Base-by-base conservation (phyloP, 176 grass and related monocot genomes). In the Rhipidocladum racemiflorum region DNA sequence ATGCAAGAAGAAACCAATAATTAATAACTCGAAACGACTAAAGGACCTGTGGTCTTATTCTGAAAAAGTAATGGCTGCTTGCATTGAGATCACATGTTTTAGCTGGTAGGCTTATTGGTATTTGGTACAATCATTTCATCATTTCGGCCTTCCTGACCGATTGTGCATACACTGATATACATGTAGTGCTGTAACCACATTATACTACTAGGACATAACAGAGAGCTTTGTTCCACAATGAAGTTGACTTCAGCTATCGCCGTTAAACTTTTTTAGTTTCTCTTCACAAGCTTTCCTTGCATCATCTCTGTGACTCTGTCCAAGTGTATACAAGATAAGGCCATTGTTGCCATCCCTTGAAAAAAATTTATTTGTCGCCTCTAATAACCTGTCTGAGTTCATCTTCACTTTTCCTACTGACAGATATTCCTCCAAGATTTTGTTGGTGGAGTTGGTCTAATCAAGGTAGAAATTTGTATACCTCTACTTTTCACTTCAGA, bases 91-190 rank as follows among this genome's bases (percentile, higher is more conserved):
- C 77, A 85, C 83, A 85, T 85, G 78, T 50, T 67, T 35, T 81
- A 27, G 68, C 45, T 86, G 28, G 45, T 63, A 70, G 44, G 55
- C 36, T 77, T 65, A 57, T 64, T 89, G 71, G 55, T 45, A 60
- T 72, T 64, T 89, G 71, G 55, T 45, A 60, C 77, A 55, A 85
- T 85, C 70, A 89, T 57, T 50, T 63, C 82, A 76, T 75, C 35
- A 61, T 70, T 75, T 75, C 32, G 34, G 62, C 55, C 53, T 30
- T 27, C 27, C 15, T 59, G 27, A 5, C 7, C 61, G 55, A 25
- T 45, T 63, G 32, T 81, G 34, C 36, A 0, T 28, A 62, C 64
- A 70, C n/a, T n/a, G n/a, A n/a, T n/a, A n/a, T n/a, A n/a, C 55
- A 81, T 81, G 83, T 76, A 53, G 74, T 65, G 66, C 2, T 73